Base-by-base conservation (phyloP, 1,284 basidiomycete species). In the Peniophora sp. region DNA sequence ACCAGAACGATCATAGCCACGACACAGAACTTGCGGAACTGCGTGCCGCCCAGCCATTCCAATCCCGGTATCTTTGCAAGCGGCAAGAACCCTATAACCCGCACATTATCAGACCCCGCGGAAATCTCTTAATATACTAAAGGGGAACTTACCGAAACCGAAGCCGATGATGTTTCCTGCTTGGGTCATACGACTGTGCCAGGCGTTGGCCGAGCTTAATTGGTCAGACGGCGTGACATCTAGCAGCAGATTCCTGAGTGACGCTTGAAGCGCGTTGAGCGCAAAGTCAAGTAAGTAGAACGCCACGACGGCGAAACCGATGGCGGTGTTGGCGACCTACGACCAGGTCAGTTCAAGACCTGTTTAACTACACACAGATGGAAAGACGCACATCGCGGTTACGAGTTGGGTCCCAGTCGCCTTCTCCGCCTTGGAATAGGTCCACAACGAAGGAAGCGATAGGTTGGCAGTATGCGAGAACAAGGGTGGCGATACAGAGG, bases 221-320 rank as follows among this genome's bases (percentile, higher is more conserved):
- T 98, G 94, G 55, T 87, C 79, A 2, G 85, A 78, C 3, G 93
- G 93, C 0, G 92, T 84, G 45, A 94, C 72, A 65, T 99, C 96
- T 52, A 99, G 77, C 12, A 97, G 78, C 20, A 99, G 79, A 63
- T 97, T 97, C 34, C 95, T 78, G 19, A 96, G 71, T 2, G 93
- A 93, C 1, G 93, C 94, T 77, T 97, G 94, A 44, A 97, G 71
- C 2, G 90, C 92, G 65, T 99, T 99, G 54, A 99, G 77, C 8
- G 92, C 90, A 65, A 98, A 98, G 66, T 98, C 96, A 23, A 98
- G 76, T 48, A 95, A 68, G 68, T 96, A 98, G 67, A 99, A 98
- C 1, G 89, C 87, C 12, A 87, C 71, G n/a, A 99, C 80, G 1
- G 94, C 94, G 49, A 98, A 81, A 32, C 74, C 79, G 54, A 97